A percentile compares a stretch with the other conserved stretches of the same genome.
phyloP scores from a whole-genome alignment of 768 basidiomycete genomes.

The Suillus subluteus region DNA sequence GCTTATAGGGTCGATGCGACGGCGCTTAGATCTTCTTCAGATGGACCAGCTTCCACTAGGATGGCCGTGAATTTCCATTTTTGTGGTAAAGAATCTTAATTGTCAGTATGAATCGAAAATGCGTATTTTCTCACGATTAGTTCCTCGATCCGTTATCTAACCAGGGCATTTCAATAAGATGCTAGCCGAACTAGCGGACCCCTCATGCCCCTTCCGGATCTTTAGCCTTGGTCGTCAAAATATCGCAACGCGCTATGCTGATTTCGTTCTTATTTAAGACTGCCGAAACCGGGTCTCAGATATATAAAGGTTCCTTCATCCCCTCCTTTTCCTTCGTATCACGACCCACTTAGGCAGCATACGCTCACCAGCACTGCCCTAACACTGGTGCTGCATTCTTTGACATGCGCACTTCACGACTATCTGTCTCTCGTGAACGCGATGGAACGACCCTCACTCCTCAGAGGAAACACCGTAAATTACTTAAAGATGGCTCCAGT shows the following conservation, averaged over 20 bases:
- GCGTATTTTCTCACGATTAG: constrained; percentile 22
- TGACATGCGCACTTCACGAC: constrained; percentile 30
- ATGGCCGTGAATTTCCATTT: constrained; percentile 56
- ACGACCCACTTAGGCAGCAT: constrained; percentile 8
- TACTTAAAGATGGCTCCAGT: constrained; percentile 76
- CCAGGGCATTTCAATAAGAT: constrained; percentile 37
- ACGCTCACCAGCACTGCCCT: constrained; percentile 1
- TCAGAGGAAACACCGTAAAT: constrained; percentile 81
- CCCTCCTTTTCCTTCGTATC: constrained; percentile 24
- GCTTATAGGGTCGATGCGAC: too few relatives aligned
- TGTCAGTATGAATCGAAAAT: constrained; percentile 16
- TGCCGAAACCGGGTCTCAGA: constrained; percentile 30
- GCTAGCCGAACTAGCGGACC: constrained; percentile 30
- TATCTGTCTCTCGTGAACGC: constrained; percentile 23
- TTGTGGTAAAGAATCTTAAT: constrained; percentile 30
- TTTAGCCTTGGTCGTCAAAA: constrained; percentile 37
- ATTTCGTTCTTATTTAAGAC: constrained; percentile 23
- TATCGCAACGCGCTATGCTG: constrained; percentile 16
- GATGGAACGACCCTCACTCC: constrained; percentile 52
- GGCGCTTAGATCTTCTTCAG: constrained; percentile 28
- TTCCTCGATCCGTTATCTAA: constrained; percentile 34
- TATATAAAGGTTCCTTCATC: constrained; percentile 38
- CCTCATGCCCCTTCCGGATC: constrained; percentile 48
- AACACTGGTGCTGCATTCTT: background rate
- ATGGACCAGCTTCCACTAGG: constrained; percentile 29